Evolutionary conservation across 108 stramenopile species (phyloP).

Genomic region (Cyclotella choctawhatcheeana): DNA sequence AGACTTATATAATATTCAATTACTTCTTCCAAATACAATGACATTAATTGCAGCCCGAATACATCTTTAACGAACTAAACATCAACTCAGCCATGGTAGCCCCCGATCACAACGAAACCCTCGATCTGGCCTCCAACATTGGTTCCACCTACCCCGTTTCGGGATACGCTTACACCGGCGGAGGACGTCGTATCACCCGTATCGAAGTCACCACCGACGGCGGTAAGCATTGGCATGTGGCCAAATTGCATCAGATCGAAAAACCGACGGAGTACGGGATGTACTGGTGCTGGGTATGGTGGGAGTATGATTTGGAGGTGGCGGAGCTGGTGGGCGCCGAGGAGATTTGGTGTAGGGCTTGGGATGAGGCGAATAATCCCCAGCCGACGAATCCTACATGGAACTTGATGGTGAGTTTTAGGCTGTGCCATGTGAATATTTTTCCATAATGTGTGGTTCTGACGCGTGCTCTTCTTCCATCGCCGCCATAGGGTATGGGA

Average conservation of each 20-base stretch:
- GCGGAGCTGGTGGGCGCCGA: conserved; percentile 84
- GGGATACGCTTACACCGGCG: conserved; percentile 97
- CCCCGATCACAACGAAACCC: conserved; percentile 93
- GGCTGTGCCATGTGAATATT: too few relatives aligned
- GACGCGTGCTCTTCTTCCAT: too few relatives aligned
- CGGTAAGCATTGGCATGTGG: conserved; percentile 85
- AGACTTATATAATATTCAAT: too few relatives aligned
- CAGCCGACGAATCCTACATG: conserved; percentile 94
- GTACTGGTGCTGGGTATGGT: conserved; percentile 96
- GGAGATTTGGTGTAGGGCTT: conserved; percentile 94
- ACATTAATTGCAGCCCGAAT: conserved; percentile 71
- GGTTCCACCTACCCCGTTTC: conserved; percentile 78
- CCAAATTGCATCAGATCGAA: conserved; percentile 76
- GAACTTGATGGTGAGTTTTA: conserved; percentile 99
- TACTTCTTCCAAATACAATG: too few relatives aligned
- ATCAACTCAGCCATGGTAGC: conserved; percentile 95
- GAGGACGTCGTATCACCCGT: conserved; percentile 89
- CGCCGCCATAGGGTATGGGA: too few relatives aligned
- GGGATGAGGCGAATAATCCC: conserved; percentile 92
- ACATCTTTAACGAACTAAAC: conserved; percentile 98
- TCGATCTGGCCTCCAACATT: conserved; percentile 71
- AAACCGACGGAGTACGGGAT: conserved; percentile 86
- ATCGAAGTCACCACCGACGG: conserved; percentile 93
- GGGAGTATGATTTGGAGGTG: conserved; percentile 75
- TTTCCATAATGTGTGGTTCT: too few relatives aligned